phyloP scores from a whole-genome alignment of 331 rosid genomes.

The Pyrus hybrid region DNA sequence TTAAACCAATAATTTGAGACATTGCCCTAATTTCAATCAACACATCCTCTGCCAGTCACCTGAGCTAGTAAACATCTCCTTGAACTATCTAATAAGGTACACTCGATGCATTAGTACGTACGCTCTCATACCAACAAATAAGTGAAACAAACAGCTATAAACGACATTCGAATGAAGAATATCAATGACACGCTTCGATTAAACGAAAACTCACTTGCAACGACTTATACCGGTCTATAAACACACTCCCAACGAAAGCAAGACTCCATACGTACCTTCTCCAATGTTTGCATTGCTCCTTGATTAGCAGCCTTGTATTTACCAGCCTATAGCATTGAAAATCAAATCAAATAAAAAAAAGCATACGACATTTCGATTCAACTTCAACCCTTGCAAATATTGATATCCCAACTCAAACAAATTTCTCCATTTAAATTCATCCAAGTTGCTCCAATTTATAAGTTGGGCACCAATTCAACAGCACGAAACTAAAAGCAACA shows the following conservation, averaged over 20 bases:
- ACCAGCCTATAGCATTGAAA: constrained; percentile 34
- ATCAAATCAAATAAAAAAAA: not conserved
- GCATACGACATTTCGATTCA: not conserved
- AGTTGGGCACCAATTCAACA: not conserved
- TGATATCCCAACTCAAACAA: not conserved
- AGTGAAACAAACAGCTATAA: not conserved
- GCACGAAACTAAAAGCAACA: not conserved
- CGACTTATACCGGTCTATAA: no score
- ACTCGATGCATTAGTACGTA: not conserved
- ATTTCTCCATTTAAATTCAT: not conserved
- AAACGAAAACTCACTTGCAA: not conserved
- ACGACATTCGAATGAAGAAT: not conserved
- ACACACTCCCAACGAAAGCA: no score
- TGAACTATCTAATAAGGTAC: not conserved
- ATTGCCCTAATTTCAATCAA: not conserved
- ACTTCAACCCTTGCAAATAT: not conserved
- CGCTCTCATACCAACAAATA: not conserved
- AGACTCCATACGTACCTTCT: constrained; percentile 47
- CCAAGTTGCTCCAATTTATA: not conserved
- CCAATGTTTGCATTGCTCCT: constrained; percentile 61
- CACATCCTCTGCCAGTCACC: not conserved
- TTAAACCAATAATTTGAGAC: not conserved
- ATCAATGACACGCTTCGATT: not conserved
- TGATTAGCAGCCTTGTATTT: constrained; percentile 64
- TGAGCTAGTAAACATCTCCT: not conserved